These are phyloP conservation scores for Sarocladium strictum DNA, from an alignment of 2,329 filamentous ascomycete species.

Conservation along the genomic window DNA sequence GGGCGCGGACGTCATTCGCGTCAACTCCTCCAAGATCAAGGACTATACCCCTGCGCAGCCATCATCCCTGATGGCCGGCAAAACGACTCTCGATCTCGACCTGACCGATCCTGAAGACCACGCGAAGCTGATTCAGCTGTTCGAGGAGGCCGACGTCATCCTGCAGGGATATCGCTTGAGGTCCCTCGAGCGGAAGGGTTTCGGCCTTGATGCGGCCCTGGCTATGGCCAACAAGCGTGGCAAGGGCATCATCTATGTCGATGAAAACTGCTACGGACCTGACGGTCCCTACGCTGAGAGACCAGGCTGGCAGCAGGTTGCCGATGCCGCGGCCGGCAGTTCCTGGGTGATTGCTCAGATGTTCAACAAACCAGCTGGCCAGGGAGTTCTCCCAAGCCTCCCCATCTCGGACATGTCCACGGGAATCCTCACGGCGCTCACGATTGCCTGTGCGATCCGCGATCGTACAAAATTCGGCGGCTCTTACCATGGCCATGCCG, in stretches of 20 bases:
- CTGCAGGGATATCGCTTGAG: slow-evolving; percentile 46
- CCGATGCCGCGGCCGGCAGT: slow-evolving; percentile 38
- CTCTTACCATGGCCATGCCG: slow-evolving; percentile 23
- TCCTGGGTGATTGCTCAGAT: slow-evolving; percentile 25
- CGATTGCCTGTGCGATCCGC: slow-evolving; percentile 24
- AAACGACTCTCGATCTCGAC: slow-evolving; percentile 40
- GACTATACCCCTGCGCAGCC: slow-evolving; percentile 22
- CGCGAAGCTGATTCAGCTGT: slow-evolving; percentile 31
- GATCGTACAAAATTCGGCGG: slow-evolving; percentile 25
- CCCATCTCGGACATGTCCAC: slow-evolving; percentile 32
- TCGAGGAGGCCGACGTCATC: slow-evolving; percentile 45
- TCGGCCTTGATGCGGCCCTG: slow-evolving; percentile 35
- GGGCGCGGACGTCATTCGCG: slow-evolving; percentile 40
- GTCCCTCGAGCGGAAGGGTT: slow-evolving; percentile 33
- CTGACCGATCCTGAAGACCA: slow-evolving; percentile 35
- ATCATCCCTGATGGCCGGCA: slow-evolving; percentile 38
- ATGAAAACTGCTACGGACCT: slow-evolving; percentile 60
- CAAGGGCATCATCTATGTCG: slow-evolving; percentile 57
- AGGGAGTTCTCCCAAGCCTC: slow-evolving; percentile 25
- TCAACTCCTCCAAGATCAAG: slow-evolving; percentile 34
- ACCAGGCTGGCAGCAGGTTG: slow-evolving; percentile 63
- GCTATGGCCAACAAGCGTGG: slow-evolving; percentile 42
- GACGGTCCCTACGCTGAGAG: slow-evolving; percentile 50
- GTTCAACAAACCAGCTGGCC: slow-evolving; percentile 18
- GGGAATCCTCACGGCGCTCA: slow-evolving; percentile 24